Conservation (phyloP, 2,329 filamentous ascomycete species). For the Cercospora sp. region DNA sequence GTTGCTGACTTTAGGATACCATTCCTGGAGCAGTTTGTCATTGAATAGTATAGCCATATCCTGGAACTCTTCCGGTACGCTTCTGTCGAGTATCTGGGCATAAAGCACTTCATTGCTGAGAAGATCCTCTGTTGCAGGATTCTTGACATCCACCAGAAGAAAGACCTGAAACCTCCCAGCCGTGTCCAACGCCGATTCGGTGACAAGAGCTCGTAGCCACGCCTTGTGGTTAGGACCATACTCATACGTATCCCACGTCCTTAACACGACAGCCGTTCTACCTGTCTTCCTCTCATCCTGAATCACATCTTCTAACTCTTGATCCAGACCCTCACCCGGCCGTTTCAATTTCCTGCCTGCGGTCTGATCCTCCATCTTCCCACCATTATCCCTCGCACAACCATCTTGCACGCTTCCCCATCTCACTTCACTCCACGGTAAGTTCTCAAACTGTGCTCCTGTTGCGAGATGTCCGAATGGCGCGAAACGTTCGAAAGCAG, state of each 20-base stretch:
- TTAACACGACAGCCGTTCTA: constrained; percentile 58
- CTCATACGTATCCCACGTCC: constrained; percentile 75
- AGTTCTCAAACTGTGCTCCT: background rate
- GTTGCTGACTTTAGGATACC: constrained; percentile 59
- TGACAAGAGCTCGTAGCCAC: constrained; percentile 76
- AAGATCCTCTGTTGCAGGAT: constrained; percentile 67
- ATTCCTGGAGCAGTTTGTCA: constrained; percentile 79
- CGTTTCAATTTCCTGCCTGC: background rate
- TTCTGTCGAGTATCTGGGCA: constrained; percentile 43
- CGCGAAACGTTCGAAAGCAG: background rate
- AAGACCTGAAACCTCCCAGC: constrained; percentile 83
- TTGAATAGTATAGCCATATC: constrained; percentile 90
- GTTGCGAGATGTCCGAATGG: background rate
- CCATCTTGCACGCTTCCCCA: constrained; percentile 3
- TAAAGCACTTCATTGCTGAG: constrained; percentile 66
- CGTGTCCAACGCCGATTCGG: constrained; percentile 75
- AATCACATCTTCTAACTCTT: background rate
- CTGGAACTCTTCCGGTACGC: constrained; percentile 76
- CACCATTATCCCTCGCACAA: background rate
- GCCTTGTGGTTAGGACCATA: constrained; percentile 77
- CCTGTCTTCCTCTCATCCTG: constrained; percentile 6
- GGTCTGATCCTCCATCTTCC: background rate
- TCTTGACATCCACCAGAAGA: constrained; percentile 78
- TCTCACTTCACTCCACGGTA: background rate
- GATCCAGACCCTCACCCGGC: background rate